phyloP scores from a whole-genome alignment of 176 grass and related monocot species.

The Microstegium vimineum region DNA sequence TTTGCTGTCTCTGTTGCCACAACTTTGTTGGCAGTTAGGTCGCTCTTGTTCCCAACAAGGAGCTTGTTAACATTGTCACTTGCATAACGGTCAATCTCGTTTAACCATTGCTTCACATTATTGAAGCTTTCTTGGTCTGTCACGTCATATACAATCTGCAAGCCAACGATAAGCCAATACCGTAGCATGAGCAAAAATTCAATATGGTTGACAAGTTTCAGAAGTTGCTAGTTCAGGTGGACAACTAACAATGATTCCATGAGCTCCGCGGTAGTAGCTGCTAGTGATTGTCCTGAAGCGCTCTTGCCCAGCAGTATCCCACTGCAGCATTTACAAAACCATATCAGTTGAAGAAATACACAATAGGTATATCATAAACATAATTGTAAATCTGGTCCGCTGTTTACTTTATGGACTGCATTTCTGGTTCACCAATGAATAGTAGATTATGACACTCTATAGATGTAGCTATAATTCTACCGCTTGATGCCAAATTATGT shows the following conservation, averaged over 20 bases:
- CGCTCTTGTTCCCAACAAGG: slow-evolving; percentile 87
- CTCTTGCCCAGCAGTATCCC: slow-evolving; percentile 97
- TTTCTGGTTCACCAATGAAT: not conserved
- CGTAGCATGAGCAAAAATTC: not conserved
- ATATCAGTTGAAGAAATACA: not conserved
- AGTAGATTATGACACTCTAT: not conserved
- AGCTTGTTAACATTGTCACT: slow-evolving; percentile 95
- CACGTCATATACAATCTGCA: slow-evolving; percentile 92
- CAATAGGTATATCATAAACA: not conserved
- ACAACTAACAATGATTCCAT: slow-evolving; percentile 79
- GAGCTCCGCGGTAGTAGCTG: slow-evolving; percentile 88
- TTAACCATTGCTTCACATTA: slow-evolving; percentile 93
- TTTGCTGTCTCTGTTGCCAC: slow-evolving; percentile 75
- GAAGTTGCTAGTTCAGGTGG: slow-evolving; percentile 1
- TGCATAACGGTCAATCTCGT: slow-evolving; percentile 87
- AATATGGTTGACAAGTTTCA: not conserved
- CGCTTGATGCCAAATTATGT: not conserved
- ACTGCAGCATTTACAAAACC: slow-evolving; percentile 38
- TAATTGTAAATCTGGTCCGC: not conserved
- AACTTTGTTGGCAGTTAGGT: slow-evolving; percentile 74
- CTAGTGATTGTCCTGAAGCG: slow-evolving; percentile 93
- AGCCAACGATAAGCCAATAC: not conserved
- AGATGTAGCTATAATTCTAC: not conserved
- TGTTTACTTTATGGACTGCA: not conserved
- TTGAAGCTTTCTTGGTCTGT: slow-evolving; percentile 96